Evolutionary conservation across 176 grass and related monocot species (phyloP), one percentile per base, ranked within the genome.

Genomic region (Cenchrus americanus): DNA sequence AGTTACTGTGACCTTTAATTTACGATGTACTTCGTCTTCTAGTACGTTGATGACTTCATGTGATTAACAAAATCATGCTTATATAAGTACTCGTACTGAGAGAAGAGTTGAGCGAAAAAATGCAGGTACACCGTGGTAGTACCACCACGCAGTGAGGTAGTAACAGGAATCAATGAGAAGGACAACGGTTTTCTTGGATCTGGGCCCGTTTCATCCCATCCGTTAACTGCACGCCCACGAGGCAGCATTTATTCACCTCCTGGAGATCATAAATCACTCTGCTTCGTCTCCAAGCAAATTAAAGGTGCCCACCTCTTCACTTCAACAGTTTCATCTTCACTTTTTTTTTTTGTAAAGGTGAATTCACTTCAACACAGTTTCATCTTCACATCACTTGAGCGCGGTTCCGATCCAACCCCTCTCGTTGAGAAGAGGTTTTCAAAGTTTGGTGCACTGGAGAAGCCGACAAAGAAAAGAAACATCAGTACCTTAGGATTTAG

Each of bases 191-290:
- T 88, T 73, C 78, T 78, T 86, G 73, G 79, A 80, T 69, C 69
- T 26, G 83, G 86, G 80, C 15, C 87, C 86, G 21, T 41, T 85
- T 66, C 34, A 21, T 34, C 46, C 23, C 72, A 37, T 40, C 77
- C 2, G 82, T 58, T 89, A 83, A 83, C 86, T 92, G 86, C 74
- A 79, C 58, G 26, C 73, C 83, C 86, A 86, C 86, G 73, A 92
- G 72, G 42, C 0, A 5, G 72, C 86, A 92, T 89, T 86, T 83
- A 89, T 34, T 85, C 82, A 22, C 51, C 84, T 52, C 68, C 74
- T 44, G 60, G 50, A 54, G 86, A 88, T 82, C 48, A 82, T 67
- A 57, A 47, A 65, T 42, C 49, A 27, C 23, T 59, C 73, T 74
- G 84, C 84, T 86, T 79, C 68, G 11, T 68, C 73, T 79, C 60